Evolutionary conservation across 2,329 filamentous ascomycete genomes (phyloP).

Genomic region (Xylariaceae sp.): DNA sequence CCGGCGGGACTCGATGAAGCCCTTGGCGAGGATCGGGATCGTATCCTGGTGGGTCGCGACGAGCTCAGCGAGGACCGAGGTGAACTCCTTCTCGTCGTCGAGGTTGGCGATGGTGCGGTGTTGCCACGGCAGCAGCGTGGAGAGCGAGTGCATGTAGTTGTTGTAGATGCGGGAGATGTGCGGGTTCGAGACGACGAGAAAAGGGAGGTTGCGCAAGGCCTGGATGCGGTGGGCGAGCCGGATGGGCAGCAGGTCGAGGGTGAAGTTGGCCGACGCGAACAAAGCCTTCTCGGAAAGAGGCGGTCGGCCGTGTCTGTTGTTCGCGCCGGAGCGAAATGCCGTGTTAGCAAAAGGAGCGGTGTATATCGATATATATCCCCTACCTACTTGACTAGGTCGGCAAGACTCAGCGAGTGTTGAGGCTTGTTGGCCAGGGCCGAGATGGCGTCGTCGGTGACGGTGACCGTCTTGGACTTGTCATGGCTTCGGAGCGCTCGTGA

Average conservation of each 20-base stretch:
- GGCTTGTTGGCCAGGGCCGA: conserved; percentile 69
- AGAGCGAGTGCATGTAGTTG: conserved; percentile 92
- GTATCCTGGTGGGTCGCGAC: conserved; percentile 93
- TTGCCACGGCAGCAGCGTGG: conserved; percentile 80
- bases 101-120: conserved; percentile 64
- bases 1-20: conserved; percentile 86
- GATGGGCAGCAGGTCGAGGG: conserved; percentile 83
- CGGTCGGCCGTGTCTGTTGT: conserved; percentile 64
- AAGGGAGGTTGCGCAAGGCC: conserved; percentile 86
- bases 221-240: conserved; percentile 92
- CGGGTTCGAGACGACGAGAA: conserved; percentile 96
- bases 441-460: conserved; percentile 69
- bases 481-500: conserved; percentile 23
- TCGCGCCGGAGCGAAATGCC: neutral
- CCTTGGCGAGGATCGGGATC: conserved; percentile 84
- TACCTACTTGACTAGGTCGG: conserved; percentile 77
- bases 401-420: conserved; percentile 75
- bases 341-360: neutral
- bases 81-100: conserved; percentile 86
- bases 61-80: conserved; percentile 88
- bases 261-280: conserved; percentile 90
- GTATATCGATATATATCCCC: conserved; percentile 3
- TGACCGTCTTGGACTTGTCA: conserved; percentile 35
- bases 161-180: conserved; percentile 92
- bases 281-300: conserved; percentile 76